Evolutionary conservation across 768 basidiomycete genomes (phyloP).

Genomic region (Heimioporus sp.): DNA sequence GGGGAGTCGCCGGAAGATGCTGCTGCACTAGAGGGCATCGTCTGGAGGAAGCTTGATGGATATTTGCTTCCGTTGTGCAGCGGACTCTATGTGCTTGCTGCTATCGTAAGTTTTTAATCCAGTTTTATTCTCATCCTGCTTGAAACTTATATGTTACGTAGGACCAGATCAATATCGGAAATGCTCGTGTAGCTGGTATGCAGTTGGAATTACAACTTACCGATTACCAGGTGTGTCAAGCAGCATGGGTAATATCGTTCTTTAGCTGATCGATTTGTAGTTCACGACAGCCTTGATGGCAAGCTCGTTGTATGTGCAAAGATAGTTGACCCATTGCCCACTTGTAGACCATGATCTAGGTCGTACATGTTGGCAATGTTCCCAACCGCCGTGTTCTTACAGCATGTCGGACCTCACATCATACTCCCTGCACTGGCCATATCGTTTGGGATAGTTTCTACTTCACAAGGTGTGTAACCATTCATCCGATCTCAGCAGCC

Average conservation of each 20-base stretch:
- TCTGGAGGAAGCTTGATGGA: conserved; percentile 50
- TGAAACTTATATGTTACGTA: conserved; percentile 15
- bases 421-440: conserved; percentile 55
- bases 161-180: conserved; percentile 50
- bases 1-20: not conserved
- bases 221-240: conserved; percentile 23
- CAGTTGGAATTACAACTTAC: conserved; percentile 44
- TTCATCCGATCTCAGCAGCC: not conserved
- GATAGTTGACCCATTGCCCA: not conserved
- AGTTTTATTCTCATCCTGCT: not conserved
- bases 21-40: conserved; percentile 38
- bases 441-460: conserved; percentile 58
- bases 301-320: not conserved
- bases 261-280: conserved; percentile 14
- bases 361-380: conserved; percentile 57
- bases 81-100: conserved; percentile 45
- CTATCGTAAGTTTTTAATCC: conserved; percentile 35
- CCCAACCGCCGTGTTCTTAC: conserved; percentile 55
- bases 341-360: conserved; percentile 49
- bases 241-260: not conserved
- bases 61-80: conserved; percentile 49
- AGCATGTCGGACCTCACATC: conserved; percentile 49
- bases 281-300: conserved; percentile 45
- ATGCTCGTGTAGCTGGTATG: conserved; percentile 60
- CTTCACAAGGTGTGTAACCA: conserved; percentile 49